These are phyloP conservation scores for Jaenimonas drosophilae DNA, from an alignment of 208 protist genomes.

Conservation along the genomic window DNA sequence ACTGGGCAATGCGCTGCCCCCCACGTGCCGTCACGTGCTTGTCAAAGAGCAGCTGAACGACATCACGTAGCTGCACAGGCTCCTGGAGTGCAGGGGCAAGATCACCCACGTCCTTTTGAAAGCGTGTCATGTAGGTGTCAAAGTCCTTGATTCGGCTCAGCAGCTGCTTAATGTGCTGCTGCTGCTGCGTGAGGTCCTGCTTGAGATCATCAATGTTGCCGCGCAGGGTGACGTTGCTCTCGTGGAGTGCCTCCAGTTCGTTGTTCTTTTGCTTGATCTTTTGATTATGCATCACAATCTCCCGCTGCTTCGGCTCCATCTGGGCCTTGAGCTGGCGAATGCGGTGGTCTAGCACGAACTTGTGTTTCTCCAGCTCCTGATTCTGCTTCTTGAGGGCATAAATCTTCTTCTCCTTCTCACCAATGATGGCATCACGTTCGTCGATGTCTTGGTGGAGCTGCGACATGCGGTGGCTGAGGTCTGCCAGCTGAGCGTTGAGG, in stretches of 20 bases:
- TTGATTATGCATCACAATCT: slow-evolving; percentile 87
- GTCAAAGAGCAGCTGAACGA: slow-evolving; percentile 76
- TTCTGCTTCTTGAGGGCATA: slow-evolving; percentile 97
- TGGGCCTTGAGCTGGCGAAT: slow-evolving; percentile 97
- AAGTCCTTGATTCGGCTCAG: slow-evolving; percentile 77
- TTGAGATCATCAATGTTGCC: slow-evolving; percentile 85
- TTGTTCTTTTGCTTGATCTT: slow-evolving; percentile 90
- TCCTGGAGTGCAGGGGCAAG: slow-evolving; percentile 87
- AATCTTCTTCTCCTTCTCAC: slow-evolving; percentile 95
- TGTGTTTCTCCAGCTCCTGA: slow-evolving; percentile 97
- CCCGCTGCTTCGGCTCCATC: slow-evolving; percentile 94
- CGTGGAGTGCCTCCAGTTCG: slow-evolving; percentile 85
- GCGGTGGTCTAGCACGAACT: slow-evolving; percentile 97
- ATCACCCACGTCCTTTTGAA: slow-evolving; percentile 74
- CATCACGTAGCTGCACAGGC: slow-evolving; percentile 68
- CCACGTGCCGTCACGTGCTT: slow-evolving; percentile 69
- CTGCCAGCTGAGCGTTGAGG: slow-evolving; percentile 64
- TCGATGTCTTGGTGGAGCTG: slow-evolving; percentile 89
- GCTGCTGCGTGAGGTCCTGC: slow-evolving; percentile 81
- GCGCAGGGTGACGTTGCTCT: slow-evolving; percentile 84
- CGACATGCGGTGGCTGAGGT: slow-evolving; percentile 80
- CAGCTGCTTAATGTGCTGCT: slow-evolving; percentile 67
- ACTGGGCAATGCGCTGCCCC: slow-evolving; percentile 50
- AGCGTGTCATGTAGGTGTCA: slow-evolving; percentile 81
- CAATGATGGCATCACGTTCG: slow-evolving; percentile 91